phyloP scores from a whole-genome alignment of 768 basidiomycete genomes.

The Pleurotus eryngii region DNA sequence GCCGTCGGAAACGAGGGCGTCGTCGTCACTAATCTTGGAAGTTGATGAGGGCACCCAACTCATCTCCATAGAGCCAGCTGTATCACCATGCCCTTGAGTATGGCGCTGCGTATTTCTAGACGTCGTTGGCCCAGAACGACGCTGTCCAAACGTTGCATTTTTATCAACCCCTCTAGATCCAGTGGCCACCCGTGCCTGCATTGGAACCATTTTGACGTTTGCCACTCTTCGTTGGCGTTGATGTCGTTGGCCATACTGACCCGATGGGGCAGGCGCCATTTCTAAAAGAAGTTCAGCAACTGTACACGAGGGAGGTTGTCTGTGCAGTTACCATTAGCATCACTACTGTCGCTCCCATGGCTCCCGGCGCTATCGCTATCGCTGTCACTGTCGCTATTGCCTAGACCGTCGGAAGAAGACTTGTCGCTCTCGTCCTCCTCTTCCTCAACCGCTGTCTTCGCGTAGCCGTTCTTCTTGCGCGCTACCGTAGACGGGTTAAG shows the following conservation, averaged over 20 bases:
- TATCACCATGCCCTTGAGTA: slow-evolving; percentile 19
- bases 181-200: slow-evolving; percentile 42
- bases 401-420: slow-evolving; percentile 55
- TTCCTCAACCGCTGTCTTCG: slow-evolving; percentile 81
- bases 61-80: slow-evolving; percentile 77
- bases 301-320: too few species aligned
- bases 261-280: slow-evolving; percentile 6
- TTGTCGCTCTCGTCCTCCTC: slow-evolving; percentile 87
- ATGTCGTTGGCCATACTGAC: slow-evolving; percentile 41
- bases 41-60: slow-evolving; percentile 70
- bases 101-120: slow-evolving; percentile 14
- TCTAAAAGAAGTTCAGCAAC: too few species aligned
- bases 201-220: slow-evolving; percentile 63
- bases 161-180: slow-evolving; percentile 33
- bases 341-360: slow-evolving; percentile 45
- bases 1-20: slow-evolving; percentile 21
- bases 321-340: slow-evolving; percentile 44
- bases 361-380: slow-evolving; percentile 36
- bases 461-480: slow-evolving; percentile 40
- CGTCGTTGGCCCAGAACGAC: slow-evolving; percentile 31
- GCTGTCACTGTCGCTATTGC: slow-evolving; percentile 38
- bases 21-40: slow-evolving; percentile 31
- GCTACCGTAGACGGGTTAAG: slow-evolving; percentile 86
- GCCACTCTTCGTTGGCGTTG: slow-evolving; percentile 39
- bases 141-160: slow-evolving; percentile 68